Evolutionary conservation across 495 filamentous ascomycete species (phyloP).

Genomic region (Aspergillus conjunctus): DNA sequence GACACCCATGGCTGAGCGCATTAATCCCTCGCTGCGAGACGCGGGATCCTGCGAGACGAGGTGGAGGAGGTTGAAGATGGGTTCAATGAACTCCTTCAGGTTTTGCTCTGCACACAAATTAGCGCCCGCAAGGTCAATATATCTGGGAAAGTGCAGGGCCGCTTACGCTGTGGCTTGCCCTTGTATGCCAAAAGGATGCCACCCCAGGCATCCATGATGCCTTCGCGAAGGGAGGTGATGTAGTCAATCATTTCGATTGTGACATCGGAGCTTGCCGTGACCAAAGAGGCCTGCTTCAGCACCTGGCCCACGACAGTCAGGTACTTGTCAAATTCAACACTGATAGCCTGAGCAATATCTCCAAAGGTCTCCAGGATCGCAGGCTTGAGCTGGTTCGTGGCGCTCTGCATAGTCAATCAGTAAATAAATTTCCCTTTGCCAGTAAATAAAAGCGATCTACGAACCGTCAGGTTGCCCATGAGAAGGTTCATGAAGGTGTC

Average conservation of each 20-base stretch:
- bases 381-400: slow-evolving; percentile 96
- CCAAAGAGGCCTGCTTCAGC: slow-evolving; percentile 84
- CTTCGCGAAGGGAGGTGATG: slow-evolving; percentile 88
- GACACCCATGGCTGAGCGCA: slow-evolving; percentile 93
- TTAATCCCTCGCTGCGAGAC: slow-evolving; percentile 79
- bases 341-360: slow-evolving; percentile 95
- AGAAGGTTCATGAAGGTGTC: slow-evolving; percentile 97
- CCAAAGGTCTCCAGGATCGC: slow-evolving; percentile 97
- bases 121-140: slow-evolving; percentile 25
- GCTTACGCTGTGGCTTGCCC: slow-evolving; percentile 54
- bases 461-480: slow-evolving; percentile 82
- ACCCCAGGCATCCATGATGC: slow-evolving; percentile 99
- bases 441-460: slow-evolving; percentile 36
- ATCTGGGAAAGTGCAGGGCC: not conserved
- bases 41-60: slow-evolving; percentile 77
- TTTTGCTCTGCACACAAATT: slow-evolving; percentile 55
- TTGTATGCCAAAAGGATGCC: slow-evolving; percentile 94
- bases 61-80: slow-evolving; percentile 88
- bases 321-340: slow-evolving; percentile 89
- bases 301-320: slow-evolving; percentile 89
- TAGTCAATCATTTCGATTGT: slow-evolving; percentile 94
- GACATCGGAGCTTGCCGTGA: slow-evolving; percentile 69
- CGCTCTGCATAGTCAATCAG: slow-evolving; percentile 36
- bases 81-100: slow-evolving; percentile 75
- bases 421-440: slow-evolving; percentile 46